Conservation (phyloP, 768 basidiomycete genomes). For the Rhodotorula graminis region DNA sequence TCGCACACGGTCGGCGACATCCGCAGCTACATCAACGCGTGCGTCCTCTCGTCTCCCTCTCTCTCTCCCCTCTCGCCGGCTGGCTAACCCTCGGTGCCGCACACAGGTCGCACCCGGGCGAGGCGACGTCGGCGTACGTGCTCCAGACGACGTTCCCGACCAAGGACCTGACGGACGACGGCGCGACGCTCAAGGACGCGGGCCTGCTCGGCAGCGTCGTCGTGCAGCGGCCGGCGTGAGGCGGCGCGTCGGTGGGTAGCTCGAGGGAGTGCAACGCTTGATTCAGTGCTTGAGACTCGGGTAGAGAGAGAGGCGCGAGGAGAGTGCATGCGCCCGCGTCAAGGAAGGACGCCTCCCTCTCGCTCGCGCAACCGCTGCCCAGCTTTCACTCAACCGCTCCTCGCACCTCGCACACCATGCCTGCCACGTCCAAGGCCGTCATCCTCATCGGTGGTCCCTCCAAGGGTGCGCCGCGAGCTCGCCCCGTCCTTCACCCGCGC, state of each 20-base stretch:
- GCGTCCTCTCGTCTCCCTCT: constrained; percentile 48
- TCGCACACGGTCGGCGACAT: constrained; percentile 83
- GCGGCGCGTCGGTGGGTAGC: not conserved
- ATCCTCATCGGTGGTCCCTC: constrained; percentile 49
- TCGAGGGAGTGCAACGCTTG: no score
- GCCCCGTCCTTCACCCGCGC: no score
- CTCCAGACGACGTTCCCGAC: constrained; percentile 88
- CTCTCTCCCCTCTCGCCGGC: not conserved
- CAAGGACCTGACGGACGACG: constrained; percentile 61
- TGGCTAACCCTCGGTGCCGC: not conserved
- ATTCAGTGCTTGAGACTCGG: not conserved
- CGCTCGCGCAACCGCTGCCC: no score
- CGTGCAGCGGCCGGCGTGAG: constrained; percentile 59
- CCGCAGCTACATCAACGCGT: constrained; percentile 84
- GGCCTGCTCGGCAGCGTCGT: constrained; percentile 75
- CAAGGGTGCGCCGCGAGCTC: constrained; percentile 42
- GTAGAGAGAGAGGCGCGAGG: not conserved
- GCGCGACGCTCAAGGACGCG: constrained; percentile 65
- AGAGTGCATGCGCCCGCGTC: not conserved
- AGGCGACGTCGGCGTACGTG: constrained; percentile 60
- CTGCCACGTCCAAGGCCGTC: constrained; percentile 46
- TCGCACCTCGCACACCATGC: not conserved
- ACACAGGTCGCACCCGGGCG: constrained; percentile 67
- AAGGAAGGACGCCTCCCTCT: not conserved
- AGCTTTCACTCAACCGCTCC: not conserved